Conservation (phyloP, 2,329 filamentous ascomycete species). For the Blastomyces emzantsi region DNA sequence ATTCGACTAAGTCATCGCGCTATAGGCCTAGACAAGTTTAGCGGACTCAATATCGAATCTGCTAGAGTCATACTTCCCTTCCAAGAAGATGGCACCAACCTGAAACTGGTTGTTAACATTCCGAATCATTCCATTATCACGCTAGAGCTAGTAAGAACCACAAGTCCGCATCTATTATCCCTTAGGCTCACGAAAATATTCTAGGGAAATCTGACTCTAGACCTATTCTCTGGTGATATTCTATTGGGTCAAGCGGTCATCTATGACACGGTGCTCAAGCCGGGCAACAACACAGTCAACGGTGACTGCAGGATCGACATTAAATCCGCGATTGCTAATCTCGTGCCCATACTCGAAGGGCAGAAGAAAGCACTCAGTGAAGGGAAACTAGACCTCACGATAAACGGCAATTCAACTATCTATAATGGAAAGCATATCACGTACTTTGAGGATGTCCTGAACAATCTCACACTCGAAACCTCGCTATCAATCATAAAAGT, state of each 20-base stretch:
- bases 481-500: slow-evolving; percentile 34
- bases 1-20: not conserved
- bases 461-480: slow-evolving; percentile 31
- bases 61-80: slow-evolving; percentile 33
- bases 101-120: slow-evolving; percentile 37
- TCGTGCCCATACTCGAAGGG: slow-evolving; percentile 32
- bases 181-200: not conserved
- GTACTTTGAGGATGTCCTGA: slow-evolving; percentile 40
- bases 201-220: slow-evolving; percentile 40
- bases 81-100: slow-evolving; percentile 33
- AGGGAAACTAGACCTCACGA: slow-evolving; percentile 37
- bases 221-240: slow-evolving; percentile 35
- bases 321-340: slow-evolving; percentile 35
- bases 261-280: slow-evolving; percentile 34
- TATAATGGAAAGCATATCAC: slow-evolving; percentile 38
- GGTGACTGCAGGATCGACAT: slow-evolving; percentile 39
- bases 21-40: slow-evolving; percentile 30
- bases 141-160: slow-evolving; percentile 25
- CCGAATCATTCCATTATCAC: slow-evolving; percentile 40
- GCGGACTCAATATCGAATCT: slow-evolving; percentile 33
- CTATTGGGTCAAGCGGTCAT: slow-evolving; percentile 34
- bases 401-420: slow-evolving; percentile 36
- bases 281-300: slow-evolving; percentile 36
- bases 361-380: slow-evolving; percentile 31
- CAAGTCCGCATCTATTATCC: not conserved